phyloP scores from a whole-genome alignment of 441 rosid genomes.

The Euphorbia schlechtendalii region DNA sequence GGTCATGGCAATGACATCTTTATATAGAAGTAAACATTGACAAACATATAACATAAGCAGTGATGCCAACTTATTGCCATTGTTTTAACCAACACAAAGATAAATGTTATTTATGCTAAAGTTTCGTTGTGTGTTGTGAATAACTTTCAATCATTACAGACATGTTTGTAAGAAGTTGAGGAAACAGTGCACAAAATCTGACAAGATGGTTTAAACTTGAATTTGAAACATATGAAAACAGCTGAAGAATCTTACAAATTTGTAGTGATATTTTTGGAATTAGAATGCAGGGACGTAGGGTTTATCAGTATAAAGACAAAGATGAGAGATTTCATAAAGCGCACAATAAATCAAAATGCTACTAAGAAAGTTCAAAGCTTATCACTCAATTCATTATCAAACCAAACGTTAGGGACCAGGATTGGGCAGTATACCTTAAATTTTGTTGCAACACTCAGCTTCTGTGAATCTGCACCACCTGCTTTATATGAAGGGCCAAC shows the following conservation, averaged over 20 bases:
- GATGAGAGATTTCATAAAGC: neutral
- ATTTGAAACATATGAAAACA: neutral
- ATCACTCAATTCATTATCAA: neutral
- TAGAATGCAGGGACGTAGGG: neutral
- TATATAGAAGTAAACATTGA: neutral
- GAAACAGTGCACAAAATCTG: neutral
- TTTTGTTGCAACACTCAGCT: constrained; percentile 86
- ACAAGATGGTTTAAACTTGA: neutral
- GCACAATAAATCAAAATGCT: neutral
- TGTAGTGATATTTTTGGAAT: neutral
- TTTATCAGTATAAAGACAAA: neutral
- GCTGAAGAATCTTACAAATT: neutral
- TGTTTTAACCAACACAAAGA: neutral
- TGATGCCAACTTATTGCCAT: neutral
- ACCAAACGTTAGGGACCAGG: constrained; percentile 1
- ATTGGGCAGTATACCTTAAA: constrained; percentile 65
- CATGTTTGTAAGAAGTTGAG: neutral
- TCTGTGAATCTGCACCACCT: constrained; percentile 97
- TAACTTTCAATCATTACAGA: neutral
- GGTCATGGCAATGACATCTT: neutral
- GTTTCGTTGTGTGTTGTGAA: neutral
- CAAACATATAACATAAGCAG: neutral
- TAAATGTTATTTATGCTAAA: neutral
- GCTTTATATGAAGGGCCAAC: constrained; percentile 84
- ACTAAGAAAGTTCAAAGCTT: neutral